These are phyloP conservation scores for Guillardia theta DNA, from an alignment of 78 protist genomes.

Conservation along the genomic window DNA sequence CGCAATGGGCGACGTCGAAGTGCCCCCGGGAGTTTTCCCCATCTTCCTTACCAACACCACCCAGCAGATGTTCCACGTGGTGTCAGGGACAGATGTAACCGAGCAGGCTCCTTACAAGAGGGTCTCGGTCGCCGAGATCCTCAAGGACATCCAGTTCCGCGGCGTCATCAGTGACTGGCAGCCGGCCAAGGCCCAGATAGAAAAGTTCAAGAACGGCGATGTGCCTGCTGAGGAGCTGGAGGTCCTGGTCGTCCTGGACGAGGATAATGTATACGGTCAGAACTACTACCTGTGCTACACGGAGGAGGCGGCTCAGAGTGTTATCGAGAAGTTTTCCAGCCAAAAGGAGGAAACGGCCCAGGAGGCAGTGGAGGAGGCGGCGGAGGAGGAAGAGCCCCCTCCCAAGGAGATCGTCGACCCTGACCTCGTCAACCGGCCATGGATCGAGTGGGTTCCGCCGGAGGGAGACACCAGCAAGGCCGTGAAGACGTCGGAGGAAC, in stretches of 20 bases:
- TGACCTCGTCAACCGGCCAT: background rate
- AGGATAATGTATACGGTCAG: constrained; percentile 24
- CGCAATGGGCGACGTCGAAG: too few relatives aligned
- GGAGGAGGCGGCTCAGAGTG: background rate
- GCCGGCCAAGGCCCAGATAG: background rate
- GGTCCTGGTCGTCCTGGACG: constrained; percentile 24
- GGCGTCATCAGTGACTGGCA: constrained; percentile 46
- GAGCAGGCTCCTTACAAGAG: background rate
- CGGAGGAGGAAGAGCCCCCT: constrained; percentile 25
- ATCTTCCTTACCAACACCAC: background rate
- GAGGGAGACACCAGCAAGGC: background rate
- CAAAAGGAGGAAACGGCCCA: background rate
- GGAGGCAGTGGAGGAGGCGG: background rate
- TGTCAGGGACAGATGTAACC: background rate
- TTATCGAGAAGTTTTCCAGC: background rate
- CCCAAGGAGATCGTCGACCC: background rate
- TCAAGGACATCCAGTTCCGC: constrained; percentile 21
- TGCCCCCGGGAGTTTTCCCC: constrained; percentile 1
- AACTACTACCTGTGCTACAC: background rate
- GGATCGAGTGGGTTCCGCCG: background rate
- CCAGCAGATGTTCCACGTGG: background rate
- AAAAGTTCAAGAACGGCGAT: background rate
- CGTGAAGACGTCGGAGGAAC: background rate
- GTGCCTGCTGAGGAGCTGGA: background rate
- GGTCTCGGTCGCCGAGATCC: background rate